phyloP scores from a whole-genome alignment of 306 rosid genomes.

The Cucumis hystrix region DNA sequence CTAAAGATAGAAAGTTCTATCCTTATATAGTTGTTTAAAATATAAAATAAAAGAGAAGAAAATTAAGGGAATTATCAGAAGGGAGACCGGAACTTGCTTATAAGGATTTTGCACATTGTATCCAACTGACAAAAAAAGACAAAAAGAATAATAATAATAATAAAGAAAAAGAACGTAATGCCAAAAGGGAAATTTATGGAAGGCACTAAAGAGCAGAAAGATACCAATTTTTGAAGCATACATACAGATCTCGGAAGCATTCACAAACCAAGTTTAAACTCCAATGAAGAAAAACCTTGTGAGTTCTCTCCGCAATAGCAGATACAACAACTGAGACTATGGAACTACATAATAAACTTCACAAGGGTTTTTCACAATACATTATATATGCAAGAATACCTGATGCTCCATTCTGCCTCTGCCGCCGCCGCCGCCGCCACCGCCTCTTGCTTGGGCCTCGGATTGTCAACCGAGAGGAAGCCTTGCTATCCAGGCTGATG shows the following conservation, averaged over 20 bases:
- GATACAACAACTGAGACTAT: conserved; percentile 2
- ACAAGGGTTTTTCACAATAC: conserved; percentile 17
- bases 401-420: not conserved
- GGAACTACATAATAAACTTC: conserved; percentile 25
- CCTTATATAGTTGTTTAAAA: too few species aligned
- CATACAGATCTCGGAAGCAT: not conserved
- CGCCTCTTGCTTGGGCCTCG: conserved; percentile 4
- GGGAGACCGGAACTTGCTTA: not conserved
- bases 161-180: not conserved
- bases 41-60: too few species aligned
- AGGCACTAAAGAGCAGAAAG: not conserved
- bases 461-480: conserved; percentile 2
- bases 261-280: conserved; percentile 28
- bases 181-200: not conserved
- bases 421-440: conserved; percentile 7
- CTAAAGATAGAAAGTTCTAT: too few species aligned
- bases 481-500: conserved; percentile 4
- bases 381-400: conserved; percentile 15
- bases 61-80: not conserved
- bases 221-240: not conserved
- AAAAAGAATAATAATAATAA: too few species aligned
- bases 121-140: not conserved
- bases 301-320: conserved; percentile 10
- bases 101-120: not conserved
- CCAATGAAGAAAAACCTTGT: conserved; percentile 10